Percentiles rank a stretch among this genome's conserved stretches.
These are phyloP conservation scores for Boletus subluridellus DNA, from an alignment of 1,284 basidiomycete genomes.

Conservation along the genomic window DNA sequence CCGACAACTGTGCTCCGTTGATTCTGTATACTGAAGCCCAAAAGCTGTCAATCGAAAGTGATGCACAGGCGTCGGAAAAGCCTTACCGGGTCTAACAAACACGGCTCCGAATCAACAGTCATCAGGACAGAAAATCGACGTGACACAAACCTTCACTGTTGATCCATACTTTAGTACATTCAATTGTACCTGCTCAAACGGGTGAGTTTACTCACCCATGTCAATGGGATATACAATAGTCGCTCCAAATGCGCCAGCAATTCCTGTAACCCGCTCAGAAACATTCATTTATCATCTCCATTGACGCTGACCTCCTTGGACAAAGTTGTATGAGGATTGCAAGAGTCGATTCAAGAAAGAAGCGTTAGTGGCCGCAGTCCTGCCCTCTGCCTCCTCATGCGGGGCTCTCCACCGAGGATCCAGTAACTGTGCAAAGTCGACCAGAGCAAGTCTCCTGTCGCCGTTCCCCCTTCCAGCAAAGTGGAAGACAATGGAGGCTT, in stretches of 20 bases:
- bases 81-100: slow-evolving; percentile 60
- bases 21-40: slow-evolving; percentile 81
- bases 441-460: slow-evolving; percentile 67
- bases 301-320: slow-evolving; percentile 68
- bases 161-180: slow-evolving; percentile 13
- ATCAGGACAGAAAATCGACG: slow-evolving; percentile 3
- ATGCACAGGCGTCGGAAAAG: background rate
- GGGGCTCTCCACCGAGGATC: slow-evolving; percentile 83
- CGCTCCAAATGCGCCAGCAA: slow-evolving; percentile 90
- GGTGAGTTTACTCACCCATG: slow-evolving; percentile 59
- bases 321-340: slow-evolving; percentile 81
- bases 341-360: slow-evolving; percentile 53
- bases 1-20: slow-evolving; percentile 93
- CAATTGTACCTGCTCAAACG: background rate
- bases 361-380: slow-evolving; percentile 28
- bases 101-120: slow-evolving; percentile 7
- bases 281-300: background rate
- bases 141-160: slow-evolving; percentile 62
- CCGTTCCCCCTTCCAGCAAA: slow-evolving; percentile 80
- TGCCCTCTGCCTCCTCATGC: slow-evolving; percentile 45
- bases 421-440: slow-evolving; percentile 87
- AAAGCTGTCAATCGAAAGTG: background rate
- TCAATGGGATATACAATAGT: slow-evolving; percentile 95
- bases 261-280: slow-evolving; percentile 41
- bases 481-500: slow-evolving; percentile 93